Evolutionary conservation across 164 flowering plant species (phyloP).

Genomic region (Dillenia turbinata): DNA sequence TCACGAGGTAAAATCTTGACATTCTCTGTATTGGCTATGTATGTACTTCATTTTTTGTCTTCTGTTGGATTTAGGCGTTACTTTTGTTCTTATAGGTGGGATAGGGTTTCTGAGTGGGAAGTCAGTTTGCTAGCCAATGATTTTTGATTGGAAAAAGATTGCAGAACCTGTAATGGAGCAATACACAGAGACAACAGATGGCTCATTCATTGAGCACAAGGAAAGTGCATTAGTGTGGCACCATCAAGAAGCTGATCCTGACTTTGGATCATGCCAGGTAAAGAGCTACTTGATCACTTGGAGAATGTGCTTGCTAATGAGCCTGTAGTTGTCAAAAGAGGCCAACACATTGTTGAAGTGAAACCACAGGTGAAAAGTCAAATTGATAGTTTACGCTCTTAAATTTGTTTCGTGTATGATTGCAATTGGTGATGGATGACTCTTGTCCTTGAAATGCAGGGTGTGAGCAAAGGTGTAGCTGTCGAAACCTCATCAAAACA

Average conservation of each 20-base stretch:
- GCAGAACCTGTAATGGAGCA: slow-evolving; percentile 38
- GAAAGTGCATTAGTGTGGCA: slow-evolving; percentile 19
- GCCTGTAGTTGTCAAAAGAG: slow-evolving; percentile 41
- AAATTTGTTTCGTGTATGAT: not conserved
- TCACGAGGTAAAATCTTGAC: slow-evolving; percentile 17
- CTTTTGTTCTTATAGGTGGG: slow-evolving; percentile 27
- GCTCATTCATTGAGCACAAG: slow-evolving; percentile 38
- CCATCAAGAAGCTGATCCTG: slow-evolving; percentile 27
- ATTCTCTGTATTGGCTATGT: not conserved
- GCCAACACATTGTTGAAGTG: slow-evolving; percentile 39
- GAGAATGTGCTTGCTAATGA: slow-evolving; percentile 44
- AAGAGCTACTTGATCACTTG: slow-evolving; percentile 40
- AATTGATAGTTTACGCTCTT: not conserved
- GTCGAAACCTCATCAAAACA: slow-evolving; percentile 27
- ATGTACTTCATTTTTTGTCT: not conserved
- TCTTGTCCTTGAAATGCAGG: slow-evolving; percentile 9
- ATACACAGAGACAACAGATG: slow-evolving; percentile 45
- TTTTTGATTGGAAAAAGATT: slow-evolving; percentile 33
- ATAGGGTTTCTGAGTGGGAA: slow-evolving; percentile 25
- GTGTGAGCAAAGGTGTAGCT: slow-evolving; percentile 38
- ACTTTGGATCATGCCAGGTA: slow-evolving; percentile 34
- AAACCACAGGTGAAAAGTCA: slow-evolving; percentile 33
- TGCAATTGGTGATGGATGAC: slow-evolving; percentile 2
- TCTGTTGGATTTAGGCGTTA: not conserved
- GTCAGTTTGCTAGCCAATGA: slow-evolving; percentile 10